Evolutionary conservation across 805 yeast species (phyloP).

Genomic region (Zygoascus ofunaensis): DNA sequence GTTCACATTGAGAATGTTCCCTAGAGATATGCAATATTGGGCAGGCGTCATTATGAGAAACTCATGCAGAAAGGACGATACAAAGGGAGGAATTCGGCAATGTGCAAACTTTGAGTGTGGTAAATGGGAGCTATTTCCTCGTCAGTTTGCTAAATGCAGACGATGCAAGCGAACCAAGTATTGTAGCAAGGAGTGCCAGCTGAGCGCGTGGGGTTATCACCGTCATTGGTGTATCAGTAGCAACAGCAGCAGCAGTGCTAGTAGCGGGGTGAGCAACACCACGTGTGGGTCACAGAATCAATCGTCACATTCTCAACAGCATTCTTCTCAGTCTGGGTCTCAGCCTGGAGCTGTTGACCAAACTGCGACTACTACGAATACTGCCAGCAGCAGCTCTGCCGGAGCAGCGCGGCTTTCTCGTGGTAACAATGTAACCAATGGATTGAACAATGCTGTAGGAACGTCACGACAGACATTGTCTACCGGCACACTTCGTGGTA

Average conservation of each 20-base stretch:
- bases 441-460: too few relatives aligned
- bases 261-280: background rate
- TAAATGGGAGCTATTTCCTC: constrained; percentile 81
- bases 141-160: constrained; percentile 91
- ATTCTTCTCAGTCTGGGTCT: background rate
- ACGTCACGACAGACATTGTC: too few relatives aligned
- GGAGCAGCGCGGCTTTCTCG: constrained; percentile 5
- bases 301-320: background rate
- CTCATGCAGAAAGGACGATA: constrained; percentile 85
- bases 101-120: constrained; percentile 93
- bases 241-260: constrained; percentile 7
- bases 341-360: too few relatives aligned
- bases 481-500: too few relatives aligned
- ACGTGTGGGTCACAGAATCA: background rate
- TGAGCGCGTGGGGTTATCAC: constrained; percentile 86
- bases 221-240: constrained; percentile 69
- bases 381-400: constrained; percentile 5
- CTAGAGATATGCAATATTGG: constrained; percentile 87
- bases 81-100: constrained; percentile 82
- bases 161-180: constrained; percentile 92
- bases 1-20: constrained; percentile 62
- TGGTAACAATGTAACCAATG: background rate
- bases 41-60: constrained; percentile 96
- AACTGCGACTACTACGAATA: background rate
- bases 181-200: constrained; percentile 87